Conservation (phyloP, 2,329 filamentous ascomycete species). For the Ophiocordyceps robertsii region DNA sequence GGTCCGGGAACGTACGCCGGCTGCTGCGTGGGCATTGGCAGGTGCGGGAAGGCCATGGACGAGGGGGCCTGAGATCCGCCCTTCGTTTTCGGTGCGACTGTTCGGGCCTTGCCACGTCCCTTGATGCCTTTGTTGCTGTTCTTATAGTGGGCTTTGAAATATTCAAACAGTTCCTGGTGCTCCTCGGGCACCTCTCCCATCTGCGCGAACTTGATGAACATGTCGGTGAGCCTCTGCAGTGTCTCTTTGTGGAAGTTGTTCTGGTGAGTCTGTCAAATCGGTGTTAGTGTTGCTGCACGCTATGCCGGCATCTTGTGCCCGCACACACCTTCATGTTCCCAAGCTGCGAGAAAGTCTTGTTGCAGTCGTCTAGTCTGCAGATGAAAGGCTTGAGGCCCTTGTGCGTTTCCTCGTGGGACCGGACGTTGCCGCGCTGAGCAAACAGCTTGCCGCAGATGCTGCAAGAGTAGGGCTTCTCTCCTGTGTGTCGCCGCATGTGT, state of each 20-base stretch:
- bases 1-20: conserved; percentile 9
- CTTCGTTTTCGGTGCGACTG: conserved; percentile 32
- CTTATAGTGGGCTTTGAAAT: conserved; percentile 83
- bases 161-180: conserved; percentile 69
- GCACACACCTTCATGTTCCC: conserved; percentile 73
- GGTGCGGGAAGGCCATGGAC: conserved; percentile 8
- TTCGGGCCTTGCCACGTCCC: conserved; percentile 76
- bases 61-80: conserved; percentile 5
- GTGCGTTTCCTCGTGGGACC: conserved; percentile 73
- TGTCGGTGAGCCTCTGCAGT: conserved; percentile 53
- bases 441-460: conserved; percentile 70
- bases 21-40: conserved; percentile 15
- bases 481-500: conserved; percentile 76
- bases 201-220: conserved; percentile 55
- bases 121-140: conserved; percentile 99
- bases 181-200: conserved; percentile 39
- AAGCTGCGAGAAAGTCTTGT: conserved; percentile 77
- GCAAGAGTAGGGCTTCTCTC: conserved; percentile 74
- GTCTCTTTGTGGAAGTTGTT: conserved; percentile 84
- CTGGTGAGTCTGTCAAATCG: conserved; percentile 56
- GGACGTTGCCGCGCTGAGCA: conserved; percentile 74
- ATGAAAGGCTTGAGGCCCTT: conserved; percentile 63
- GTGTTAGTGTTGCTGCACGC: neutral
- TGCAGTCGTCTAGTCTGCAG: conserved; percentile 72
- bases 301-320: no score